Percentiles rank a stretch among this genome's conserved stretches.
Conservation (phyloP, 805 yeast species). For the Wickerhamiella azyma region DNA sequence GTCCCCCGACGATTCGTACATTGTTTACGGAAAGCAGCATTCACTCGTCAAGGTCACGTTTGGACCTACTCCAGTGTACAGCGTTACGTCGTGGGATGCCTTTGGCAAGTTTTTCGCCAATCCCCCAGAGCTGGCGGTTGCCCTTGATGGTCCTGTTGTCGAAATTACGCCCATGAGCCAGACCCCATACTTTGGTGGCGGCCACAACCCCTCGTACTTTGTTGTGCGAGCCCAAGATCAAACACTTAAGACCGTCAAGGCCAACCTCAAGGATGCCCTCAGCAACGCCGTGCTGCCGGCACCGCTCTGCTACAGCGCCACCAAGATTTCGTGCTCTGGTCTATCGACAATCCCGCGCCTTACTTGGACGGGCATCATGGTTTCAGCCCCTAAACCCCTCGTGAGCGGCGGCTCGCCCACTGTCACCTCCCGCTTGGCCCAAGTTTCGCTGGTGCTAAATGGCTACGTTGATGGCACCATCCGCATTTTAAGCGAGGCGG, state of each 20-base stretch:
- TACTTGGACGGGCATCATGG: conserved; percentile 71
- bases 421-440: conserved; percentile 35
- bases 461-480: conserved; percentile 79
- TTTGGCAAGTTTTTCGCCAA: conserved; percentile 64
- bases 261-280: conserved; percentile 27
- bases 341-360: conserved; percentile 46
- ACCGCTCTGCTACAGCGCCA: conserved; percentile 62
- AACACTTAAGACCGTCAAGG: conserved; percentile 29
- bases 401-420: conserved; percentile 72
- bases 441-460: conserved; percentile 36
- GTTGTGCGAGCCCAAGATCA: conserved; percentile 50
- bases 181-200: conserved; percentile 69
- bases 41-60: conserved; percentile 51
- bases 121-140: conserved; percentile 37
- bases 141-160: conserved; percentile 30
- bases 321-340: conserved; percentile 45
- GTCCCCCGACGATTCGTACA: conserved; percentile 69
- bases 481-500: conserved; percentile 69
- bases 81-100: conserved; percentile 68
- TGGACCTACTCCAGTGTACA: conserved; percentile 65
- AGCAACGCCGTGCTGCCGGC: conserved; percentile 63
- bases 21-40: conserved; percentile 55
- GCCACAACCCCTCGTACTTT: conserved; percentile 59
- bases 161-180: conserved; percentile 39
- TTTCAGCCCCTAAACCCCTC: conserved; percentile 36